Evolutionary conservation across 345 rosid genomes (phyloP), one percentile per base, ranked within the genome.

Genomic region (Populus alba): DNA sequence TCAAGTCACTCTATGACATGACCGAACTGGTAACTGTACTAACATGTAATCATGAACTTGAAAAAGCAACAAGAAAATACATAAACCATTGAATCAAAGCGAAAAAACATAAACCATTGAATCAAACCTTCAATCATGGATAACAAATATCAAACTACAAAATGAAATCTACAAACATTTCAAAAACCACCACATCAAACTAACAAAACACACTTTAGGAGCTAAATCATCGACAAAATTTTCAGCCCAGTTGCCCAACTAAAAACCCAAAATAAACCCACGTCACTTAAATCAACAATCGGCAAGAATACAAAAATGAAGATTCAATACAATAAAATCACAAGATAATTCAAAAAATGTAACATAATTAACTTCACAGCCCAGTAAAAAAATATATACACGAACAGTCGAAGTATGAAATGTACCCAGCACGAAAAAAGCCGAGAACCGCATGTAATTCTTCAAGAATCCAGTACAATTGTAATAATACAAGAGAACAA

Each of bases 371-470:
- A 47, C 51, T 47, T 47, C 18, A 12, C 51, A 12, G 17, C 51
- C 17, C 16, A 5, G 11, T 47, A 41, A 41, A 45, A 45, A 45
- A 12, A 45, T 1, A 47, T 12, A 47, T 12, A 47, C 51, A 47
- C 5, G 5, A 47, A 13, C 5, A 47, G 51, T 47, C 6, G 51
- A 47, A 47, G 16, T 13, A 15, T 13, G 23, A 16, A 43, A 69
- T 29, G 29, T 75, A 92, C 97, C 97, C 1, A 96, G 77, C 33
- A 92, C 94, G 80, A 91, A 87, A 80, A 96, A 96, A 62, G 95
- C 89, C 33, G 99, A 96, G 91, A 96, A 96, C 71, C 95, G 93
- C 95, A 91, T 89, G 87, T 96, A 96, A 73, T 94, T 88, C 91
- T 96, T 96, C 86, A 96, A 87, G 88, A 92, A 96, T 73, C 87